Evolutionary conservation across 208 protist genomes (phyloP), one percentile per base, ranked within the genome.

Genomic region (Blechomonas ayalai): DNA sequence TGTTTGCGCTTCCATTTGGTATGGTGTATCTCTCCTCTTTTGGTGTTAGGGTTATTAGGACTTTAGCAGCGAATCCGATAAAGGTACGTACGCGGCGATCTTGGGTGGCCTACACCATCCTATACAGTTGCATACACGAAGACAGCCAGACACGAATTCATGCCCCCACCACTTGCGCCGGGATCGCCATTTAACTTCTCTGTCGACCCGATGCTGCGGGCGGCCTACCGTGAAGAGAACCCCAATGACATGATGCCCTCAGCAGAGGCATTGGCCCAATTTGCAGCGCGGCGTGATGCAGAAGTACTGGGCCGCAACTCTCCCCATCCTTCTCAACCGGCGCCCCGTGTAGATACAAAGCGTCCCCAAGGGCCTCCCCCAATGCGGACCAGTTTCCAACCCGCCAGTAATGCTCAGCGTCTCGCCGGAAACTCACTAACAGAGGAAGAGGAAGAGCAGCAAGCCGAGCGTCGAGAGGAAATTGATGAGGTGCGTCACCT

Each of bases 181-280:
- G n/a, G n/a, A n/a, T n/a, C n/a, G n/a, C n/a, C n/a, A n/a, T n/a
- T n/a, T n/a, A n/a, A n/a, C n/a, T n/a, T n/a, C n/a, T n/a, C n/a
- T 1, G 24, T 25, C 7, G 76, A 85, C 39, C 71, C 72, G 3
- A 72, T 81, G 67, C 49, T 85, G 34, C 67, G 74, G 48, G 76
- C 47, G 12, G 73, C 63, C 7, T 85, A 85, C 49, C 24, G 71
- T n/a, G 68, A 80, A 32, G 69, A 85, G 18, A 68, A 80, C 20
- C 2, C 47, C 0, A 58, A 66, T 4, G 76, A 81, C 36, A 55
- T 78, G 35, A 27, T 46, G 7, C 33, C 45, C 6, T 53, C 68
- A 1, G 62, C 62, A 7, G 23, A 60, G 20, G 70, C 69, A 22
- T 41, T 85, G n/a, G 76, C 67, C 31, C 57, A 65, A 18, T 85